Conservation (phyloP, 2,329 filamentous ascomycete genomes). For the Colletotrichum tanaceti region DNA sequence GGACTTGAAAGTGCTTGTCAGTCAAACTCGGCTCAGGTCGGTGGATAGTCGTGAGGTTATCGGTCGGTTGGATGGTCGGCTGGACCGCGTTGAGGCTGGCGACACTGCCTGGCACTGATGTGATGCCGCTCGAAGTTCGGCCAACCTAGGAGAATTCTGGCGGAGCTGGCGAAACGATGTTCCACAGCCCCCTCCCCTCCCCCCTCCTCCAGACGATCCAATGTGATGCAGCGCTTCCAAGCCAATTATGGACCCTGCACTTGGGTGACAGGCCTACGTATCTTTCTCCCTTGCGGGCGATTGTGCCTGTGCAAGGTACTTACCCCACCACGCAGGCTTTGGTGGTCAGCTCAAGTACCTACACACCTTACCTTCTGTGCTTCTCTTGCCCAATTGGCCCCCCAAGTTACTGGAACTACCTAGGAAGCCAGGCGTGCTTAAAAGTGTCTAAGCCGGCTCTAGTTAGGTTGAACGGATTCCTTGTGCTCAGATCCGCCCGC, state of each 20-base stretch:
- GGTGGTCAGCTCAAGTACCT: constrained; percentile 5
- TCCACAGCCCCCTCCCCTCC: constrained; percentile 18
- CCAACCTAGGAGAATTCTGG: constrained; percentile 12
- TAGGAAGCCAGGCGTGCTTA: not conserved
- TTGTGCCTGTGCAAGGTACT: not conserved
- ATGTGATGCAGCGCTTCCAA: not conserved
- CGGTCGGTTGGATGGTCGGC: constrained; percentile 12
- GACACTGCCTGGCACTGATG: constrained; percentile 7
- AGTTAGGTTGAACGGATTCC: constrained; percentile 25
- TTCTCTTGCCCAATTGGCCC: not conserved
- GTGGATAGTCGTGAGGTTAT: constrained; percentile 16
- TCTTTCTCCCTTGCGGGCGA: not conserved
- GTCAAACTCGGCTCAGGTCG: constrained; percentile 6
- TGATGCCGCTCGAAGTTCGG: constrained; percentile 14
- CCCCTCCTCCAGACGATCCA: not conserved
- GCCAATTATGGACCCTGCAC: not conserved
- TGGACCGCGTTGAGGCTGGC: constrained; percentile 21
- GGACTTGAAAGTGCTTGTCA: not conserved
- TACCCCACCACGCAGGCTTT: not conserved
- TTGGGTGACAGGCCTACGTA: constrained; percentile 9
- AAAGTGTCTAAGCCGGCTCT: constrained; percentile 17
- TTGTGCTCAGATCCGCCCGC: constrained; percentile 31
- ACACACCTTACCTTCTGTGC: too few species aligned
- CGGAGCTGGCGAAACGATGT: constrained; percentile 33
- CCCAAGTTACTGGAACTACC: constrained; percentile 13